Evolutionary conservation across 768 basidiomycete species (phyloP).

Genomic region (Mycena rosella): DNA sequence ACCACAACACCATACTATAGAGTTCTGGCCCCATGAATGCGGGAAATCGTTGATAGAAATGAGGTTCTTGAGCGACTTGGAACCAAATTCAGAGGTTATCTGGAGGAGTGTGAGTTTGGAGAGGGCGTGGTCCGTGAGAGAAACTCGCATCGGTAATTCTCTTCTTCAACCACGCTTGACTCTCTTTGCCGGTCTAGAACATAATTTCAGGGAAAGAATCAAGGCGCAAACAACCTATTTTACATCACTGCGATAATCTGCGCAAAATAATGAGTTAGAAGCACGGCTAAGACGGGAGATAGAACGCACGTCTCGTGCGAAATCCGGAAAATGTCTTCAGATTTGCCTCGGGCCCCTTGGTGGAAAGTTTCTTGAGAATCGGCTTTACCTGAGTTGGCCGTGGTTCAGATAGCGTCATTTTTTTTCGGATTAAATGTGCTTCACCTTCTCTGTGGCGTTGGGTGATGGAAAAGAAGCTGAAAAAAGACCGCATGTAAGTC

Average conservation of each 20-base stretch:
- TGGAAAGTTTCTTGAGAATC: slow-evolving; percentile 77
- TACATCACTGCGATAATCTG: slow-evolving; percentile 85
- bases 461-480: slow-evolving; percentile 69
- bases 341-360: slow-evolving; percentile 72
- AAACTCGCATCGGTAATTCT: slow-evolving; percentile 71
- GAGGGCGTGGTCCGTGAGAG: slow-evolving; percentile 11
- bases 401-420: slow-evolving; percentile 14
- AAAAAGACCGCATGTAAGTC: slow-evolving; percentile 40
- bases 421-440: slow-evolving; percentile 4
- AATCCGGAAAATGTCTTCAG: slow-evolving; percentile 78
- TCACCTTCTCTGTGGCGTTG: slow-evolving; percentile 68
- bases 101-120: slow-evolving; percentile 43
- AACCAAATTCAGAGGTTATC: slow-evolving; percentile 76
- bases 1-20: slow-evolving; percentile 63
- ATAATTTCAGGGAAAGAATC: slow-evolving; percentile 34
- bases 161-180: slow-evolving; percentile 81
- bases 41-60: slow-evolving; percentile 71
- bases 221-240: too few relatives aligned
- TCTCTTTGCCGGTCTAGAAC: slow-evolving; percentile 76
- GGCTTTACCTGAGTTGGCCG: slow-evolving; percentile 53
- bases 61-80: slow-evolving; percentile 62
- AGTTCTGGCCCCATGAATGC: slow-evolving; percentile 74
- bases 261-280: slow-evolving; percentile 14
- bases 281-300: slow-evolving; percentile 22
- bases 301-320: slow-evolving; percentile 74